Base-by-base conservation (phyloP, 306 rosid species). In the barrel medic (Medicago truncatula) region DNA sequence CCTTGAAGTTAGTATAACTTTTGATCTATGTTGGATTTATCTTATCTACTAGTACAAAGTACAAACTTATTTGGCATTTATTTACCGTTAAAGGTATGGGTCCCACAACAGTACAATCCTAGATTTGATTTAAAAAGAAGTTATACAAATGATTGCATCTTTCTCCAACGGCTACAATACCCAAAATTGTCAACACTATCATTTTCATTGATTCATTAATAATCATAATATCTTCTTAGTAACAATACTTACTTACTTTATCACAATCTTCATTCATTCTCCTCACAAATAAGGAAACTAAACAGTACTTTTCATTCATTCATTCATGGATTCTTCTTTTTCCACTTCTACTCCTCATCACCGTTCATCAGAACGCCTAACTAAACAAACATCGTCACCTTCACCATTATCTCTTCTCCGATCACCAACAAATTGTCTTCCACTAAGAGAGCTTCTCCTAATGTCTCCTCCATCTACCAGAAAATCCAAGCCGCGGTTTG, bases 381-480 rank as follows among this genome's bases (percentile, higher is more conserved):
- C 63, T 34, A 85, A 79, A 18, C 70, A 83, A 70, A 47, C 84
- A 0, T 77, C 88, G 0, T 86, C 92, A 0, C 86, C 83, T 41
- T 73, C 91, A 10, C 31, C 82, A 7, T 49, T 76, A 5, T 80
- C 85, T 70, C 76, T 80, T 17, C 78, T 74, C 7, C 84, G 85
- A 25, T 81, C 89, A 57, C 83, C 89, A 2, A 49, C 73, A 1
- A 59, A 41, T 13, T 80, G 89, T 31, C 49, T 80, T 57, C 92
- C 92, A 6, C 64, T 89, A 28, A 82, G 76, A 8, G 93, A 90
- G 2, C 89, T 87, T n/a, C 80, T 90, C 7, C 88, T 80, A 31
- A 89, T 86, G 8, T 90, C 98, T 0, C 86, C 98, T 78, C 87
- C 96, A 0, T 86, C 92, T 1, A 74, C 59, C 18, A 72, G 90